Conservation (phyloP, 2,329 filamentous ascomycete species). For the Hypoxylon sp. region DNA sequence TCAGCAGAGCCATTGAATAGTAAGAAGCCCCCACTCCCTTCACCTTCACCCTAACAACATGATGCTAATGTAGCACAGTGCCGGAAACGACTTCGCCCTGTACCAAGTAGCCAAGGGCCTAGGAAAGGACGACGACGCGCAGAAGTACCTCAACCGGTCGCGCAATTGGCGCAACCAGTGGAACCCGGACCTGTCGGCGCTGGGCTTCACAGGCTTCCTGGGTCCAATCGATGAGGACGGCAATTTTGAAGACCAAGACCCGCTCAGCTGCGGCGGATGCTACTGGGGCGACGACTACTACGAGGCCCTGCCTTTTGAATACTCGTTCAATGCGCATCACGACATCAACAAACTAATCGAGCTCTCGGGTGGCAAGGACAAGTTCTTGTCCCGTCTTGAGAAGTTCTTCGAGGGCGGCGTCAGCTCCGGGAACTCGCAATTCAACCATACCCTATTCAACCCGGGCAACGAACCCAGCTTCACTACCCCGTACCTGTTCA, state of each 20-base stretch:
- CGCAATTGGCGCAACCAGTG: slow-evolving; percentile 81
- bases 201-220: slow-evolving; percentile 76
- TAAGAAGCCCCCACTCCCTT: slow-evolving; percentile 44
- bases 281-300: slow-evolving; percentile 77
- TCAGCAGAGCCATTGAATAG: slow-evolving; percentile 77
- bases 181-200: slow-evolving; percentile 70
- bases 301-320: slow-evolving; percentile 74
- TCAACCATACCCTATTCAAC: slow-evolving; percentile 74
- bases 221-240: slow-evolving; percentile 70
- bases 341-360: slow-evolving; percentile 71
- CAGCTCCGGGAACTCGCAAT: slow-evolving; percentile 59
- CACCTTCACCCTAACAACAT: neutral
- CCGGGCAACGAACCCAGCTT: slow-evolving; percentile 78
- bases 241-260: slow-evolving; percentile 69
- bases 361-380: slow-evolving; percentile 67
- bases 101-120: slow-evolving; percentile 75
- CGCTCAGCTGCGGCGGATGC: slow-evolving; percentile 72
- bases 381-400: slow-evolving; percentile 71
- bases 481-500: slow-evolving; percentile 77
- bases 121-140: slow-evolving; percentile 64
- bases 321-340: slow-evolving; percentile 78
- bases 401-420: slow-evolving; percentile 70
- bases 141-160: slow-evolving; percentile 74
- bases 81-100: slow-evolving; percentile 77
- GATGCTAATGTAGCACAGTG: slow-evolving; percentile 50